These are phyloP conservation scores for Talaromyces sp. DNA, from an alignment of 2,329 filamentous ascomycete species.

Conservation along the genomic window DNA sequence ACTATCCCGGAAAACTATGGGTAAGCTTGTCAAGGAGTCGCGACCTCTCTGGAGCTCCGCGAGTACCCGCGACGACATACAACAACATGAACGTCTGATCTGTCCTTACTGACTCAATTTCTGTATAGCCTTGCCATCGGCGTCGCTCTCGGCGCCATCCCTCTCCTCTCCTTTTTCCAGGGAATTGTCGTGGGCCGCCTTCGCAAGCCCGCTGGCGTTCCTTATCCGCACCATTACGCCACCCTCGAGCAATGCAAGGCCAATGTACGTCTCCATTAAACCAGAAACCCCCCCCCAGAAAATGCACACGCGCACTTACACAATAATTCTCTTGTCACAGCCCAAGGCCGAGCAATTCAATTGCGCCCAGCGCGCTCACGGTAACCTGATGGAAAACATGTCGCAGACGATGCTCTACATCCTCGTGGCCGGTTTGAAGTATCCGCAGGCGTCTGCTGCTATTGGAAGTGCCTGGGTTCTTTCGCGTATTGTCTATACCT, in stretches of 20 bases:
- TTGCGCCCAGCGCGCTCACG: constrained; percentile 52
- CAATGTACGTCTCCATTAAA: constrained; percentile 29
- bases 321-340: constrained; percentile 17
- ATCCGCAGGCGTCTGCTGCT: constrained; percentile 42
- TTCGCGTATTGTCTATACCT: constrained; percentile 44
- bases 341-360: constrained; percentile 43
- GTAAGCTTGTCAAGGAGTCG: constrained; percentile 23
- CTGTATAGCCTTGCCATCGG: constrained; percentile 48
- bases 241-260: constrained; percentile 48
- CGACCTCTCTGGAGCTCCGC: not conserved
- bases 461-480: constrained; percentile 48
- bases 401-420: constrained; percentile 45
- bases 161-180: constrained; percentile 49
- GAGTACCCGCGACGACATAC: too few relatives aligned
- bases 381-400: constrained; percentile 57
- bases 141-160: constrained; percentile 49
- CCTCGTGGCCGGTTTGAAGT: constrained; percentile 50
- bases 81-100: not conserved
- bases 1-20: constrained; percentile 45
- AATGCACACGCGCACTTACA: not conserved
- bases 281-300: not conserved
- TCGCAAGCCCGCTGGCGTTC: constrained; percentile 49
- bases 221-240: constrained; percentile 56
- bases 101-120: not conserved
- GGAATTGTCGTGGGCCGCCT: constrained; percentile 38